Base-by-base conservation (phyloP, 1,139 yeast species). In the Pichia sp. region DNA sequence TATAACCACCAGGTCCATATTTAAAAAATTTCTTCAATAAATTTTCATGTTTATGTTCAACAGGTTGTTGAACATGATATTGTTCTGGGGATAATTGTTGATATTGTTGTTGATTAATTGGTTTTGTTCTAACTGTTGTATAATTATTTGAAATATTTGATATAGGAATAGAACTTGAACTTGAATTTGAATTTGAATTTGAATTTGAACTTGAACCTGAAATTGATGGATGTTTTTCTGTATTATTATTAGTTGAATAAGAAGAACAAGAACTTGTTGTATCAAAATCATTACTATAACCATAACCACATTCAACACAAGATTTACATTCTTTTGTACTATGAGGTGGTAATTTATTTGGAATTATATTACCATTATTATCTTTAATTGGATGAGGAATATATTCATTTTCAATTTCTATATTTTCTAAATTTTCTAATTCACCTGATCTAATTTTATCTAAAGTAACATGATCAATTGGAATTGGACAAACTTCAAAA, bases 401-500 rank as follows among this genome's bases (percentile, higher is more conserved):
- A 46, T 58, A 62, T 39, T 61, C 53, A 26, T 56, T 58, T 49
- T 62, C 64, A 29, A 51, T 48, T 48, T 63, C 66, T 9, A 53
- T 33, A 37, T 57, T 52, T 40, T 60, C 60, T 6, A 54, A 43
- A n/a, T 57, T 50, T 39, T 59, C 57, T 10, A 48, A 18, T 45
- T 62, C 66, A 37, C 59, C 58, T 11, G 63, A 59, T 46, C 56
- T 56, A 35, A 59, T 51, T 45, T 56, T 60, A 44, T 58, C 58
- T 47, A 63, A 51, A 29, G 52, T 52, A 39, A 64, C 65, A 50
- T 65, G 68, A 51, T 65, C 68, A 31, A 65, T 53, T n/a, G 68
- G 68, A 39, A 62, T 64, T 41, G 60, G 58, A 48, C 68, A 65
- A 36, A 53, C 52, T 39, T 56, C 59, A 43, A 57, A 56, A 39